Evolutionary conservation across 2,329 filamentous ascomycete genomes (phyloP).

Genomic region (Xylariaceae sp.): DNA sequence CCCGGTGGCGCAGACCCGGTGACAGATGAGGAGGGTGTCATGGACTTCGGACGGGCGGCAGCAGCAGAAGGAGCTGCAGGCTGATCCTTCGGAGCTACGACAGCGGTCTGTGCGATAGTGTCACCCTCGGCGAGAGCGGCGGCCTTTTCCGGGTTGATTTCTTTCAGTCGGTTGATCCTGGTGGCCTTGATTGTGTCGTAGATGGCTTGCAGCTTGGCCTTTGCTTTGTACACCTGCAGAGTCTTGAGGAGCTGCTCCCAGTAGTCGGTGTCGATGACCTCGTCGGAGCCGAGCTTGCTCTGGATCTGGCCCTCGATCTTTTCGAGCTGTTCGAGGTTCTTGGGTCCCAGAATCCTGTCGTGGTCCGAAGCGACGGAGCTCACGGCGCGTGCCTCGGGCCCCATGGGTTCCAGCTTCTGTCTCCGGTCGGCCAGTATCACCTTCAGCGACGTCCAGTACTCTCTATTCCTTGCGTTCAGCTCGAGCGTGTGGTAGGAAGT

Average conservation of each 20-base stretch:
- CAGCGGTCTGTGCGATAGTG: conserved; percentile 38
- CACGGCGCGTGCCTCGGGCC: conserved; percentile 69
- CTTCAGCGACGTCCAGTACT: conserved; percentile 92
- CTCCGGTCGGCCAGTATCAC: conserved; percentile 76
- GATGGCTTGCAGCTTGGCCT: conserved; percentile 76
- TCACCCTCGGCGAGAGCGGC: conserved; percentile 34
- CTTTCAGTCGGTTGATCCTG: conserved; percentile 63
- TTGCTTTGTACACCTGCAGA: conserved; percentile 86
- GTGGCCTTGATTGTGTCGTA: conserved; percentile 72
- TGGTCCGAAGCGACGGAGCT: conserved; percentile 84
- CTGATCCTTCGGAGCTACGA: conserved; percentile 37
- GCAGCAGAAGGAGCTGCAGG: conserved; percentile 20
- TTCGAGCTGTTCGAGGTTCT: conserved; percentile 83
- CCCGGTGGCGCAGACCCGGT: conserved; percentile 48
- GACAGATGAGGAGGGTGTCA: conserved; percentile 26
- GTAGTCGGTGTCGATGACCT: conserved; percentile 93
- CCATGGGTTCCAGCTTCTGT: conserved; percentile 60
- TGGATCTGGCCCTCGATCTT: conserved; percentile 83
- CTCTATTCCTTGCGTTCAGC: conserved; percentile 70
- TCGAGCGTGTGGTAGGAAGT: conserved; percentile 77
- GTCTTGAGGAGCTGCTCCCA: conserved; percentile 91
- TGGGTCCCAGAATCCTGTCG: conserved; percentile 80
- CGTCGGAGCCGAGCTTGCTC: conserved; percentile 80
- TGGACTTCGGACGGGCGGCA: conserved; percentile 24
- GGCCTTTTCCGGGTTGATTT: conserved; percentile 67